These are phyloP conservation scores for Agrocybe praecox DNA, from an alignment of 768 basidiomycete genomes.

Conservation along the genomic window DNA sequence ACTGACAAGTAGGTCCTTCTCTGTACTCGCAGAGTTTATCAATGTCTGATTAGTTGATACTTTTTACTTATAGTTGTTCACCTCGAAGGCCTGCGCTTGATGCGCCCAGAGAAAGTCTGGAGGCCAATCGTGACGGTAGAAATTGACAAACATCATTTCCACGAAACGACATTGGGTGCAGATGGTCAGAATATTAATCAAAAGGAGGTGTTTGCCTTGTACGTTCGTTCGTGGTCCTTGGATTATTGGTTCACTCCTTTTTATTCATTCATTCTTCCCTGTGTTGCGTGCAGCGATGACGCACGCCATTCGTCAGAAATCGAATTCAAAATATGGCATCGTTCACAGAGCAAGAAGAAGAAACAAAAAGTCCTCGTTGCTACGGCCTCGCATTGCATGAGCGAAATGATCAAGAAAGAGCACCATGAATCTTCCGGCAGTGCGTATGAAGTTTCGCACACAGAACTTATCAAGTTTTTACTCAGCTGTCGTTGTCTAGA, in stretches of 20 bases:
- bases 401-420: constrained; percentile 54
- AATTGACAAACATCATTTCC: constrained; percentile 49
- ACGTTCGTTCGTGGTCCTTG: constrained; percentile 22
- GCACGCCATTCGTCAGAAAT: constrained; percentile 40
- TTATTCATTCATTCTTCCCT: neutral
- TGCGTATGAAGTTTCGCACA: constrained; percentile 25
- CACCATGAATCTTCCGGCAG: constrained; percentile 37
- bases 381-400: constrained; percentile 48
- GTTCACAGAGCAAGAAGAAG: constrained; percentile 65
- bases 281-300: too few relatives aligned
- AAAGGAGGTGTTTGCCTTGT: constrained; percentile 57
- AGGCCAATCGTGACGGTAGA: constrained; percentile 64
- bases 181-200: constrained; percentile 76
- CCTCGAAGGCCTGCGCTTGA: constrained; percentile 43
- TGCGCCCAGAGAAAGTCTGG: constrained; percentile 69
- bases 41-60: too few relatives aligned
- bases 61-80: too few relatives aligned
- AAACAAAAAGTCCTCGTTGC: constrained; percentile 62
- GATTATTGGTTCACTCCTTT: neutral
- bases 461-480: neutral
- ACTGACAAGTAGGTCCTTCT: too few relatives aligned
- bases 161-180: constrained; percentile 61
- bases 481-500: neutral
- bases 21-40: too few relatives aligned
- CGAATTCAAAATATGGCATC: constrained; percentile 59